A percentile compares a stretch with the other conserved stretches of the same genome.
Evolutionary conservation across 305 asterid species (phyloP).

Genomic region (Fraxinus sp.): DNA sequence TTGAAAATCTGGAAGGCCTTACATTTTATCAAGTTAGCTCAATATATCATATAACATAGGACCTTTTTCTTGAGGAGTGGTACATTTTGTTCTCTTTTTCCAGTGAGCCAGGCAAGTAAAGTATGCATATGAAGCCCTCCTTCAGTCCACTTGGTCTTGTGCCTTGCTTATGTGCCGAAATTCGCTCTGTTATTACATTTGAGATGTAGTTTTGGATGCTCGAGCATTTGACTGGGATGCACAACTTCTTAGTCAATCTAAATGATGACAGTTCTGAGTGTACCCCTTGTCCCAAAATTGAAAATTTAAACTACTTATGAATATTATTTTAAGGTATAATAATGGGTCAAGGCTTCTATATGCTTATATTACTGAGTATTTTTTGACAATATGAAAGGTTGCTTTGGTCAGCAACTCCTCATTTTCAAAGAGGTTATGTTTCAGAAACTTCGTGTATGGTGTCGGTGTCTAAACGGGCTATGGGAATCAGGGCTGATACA

Average conservation of each 20-base stretch:
- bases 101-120: not conserved
- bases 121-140: not conserved
- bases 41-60: not conserved
- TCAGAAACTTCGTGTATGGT: conserved; percentile 10
- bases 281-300: not conserved
- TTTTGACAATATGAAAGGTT: not conserved
- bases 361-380: not conserved
- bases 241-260: not conserved
- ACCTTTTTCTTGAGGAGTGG: not conserved
- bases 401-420: conserved; percentile 1
- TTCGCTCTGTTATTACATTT: not conserved
- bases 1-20: not conserved
- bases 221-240: not conserved
- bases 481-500: conserved; percentile 8
- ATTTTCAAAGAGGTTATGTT: not conserved
- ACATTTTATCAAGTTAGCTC: not conserved
- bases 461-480: not conserved
- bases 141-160: not conserved
- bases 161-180: not conserved
- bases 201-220: conserved; percentile 4
- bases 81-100: not conserved
- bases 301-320: not conserved
- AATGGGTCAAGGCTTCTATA: not conserved
- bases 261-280: not conserved
- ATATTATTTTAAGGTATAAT: not conserved